Base-by-base conservation (phyloP, 2,329 filamentous ascomycete genomes). In the Trichoderma oligosporum region DNA sequence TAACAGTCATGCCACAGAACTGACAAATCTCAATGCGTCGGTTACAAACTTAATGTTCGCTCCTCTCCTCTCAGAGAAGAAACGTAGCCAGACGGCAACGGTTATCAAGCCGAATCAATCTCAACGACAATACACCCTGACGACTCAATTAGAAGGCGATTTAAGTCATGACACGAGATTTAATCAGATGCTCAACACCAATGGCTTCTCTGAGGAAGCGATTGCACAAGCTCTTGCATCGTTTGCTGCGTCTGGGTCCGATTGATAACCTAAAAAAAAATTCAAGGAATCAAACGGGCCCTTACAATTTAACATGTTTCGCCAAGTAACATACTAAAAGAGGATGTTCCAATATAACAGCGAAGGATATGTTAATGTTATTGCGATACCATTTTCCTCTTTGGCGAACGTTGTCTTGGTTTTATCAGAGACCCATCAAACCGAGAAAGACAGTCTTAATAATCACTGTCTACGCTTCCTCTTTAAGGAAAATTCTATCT, bases 21-120 rank as follows among this genome's bases (percentile, higher is more conserved):
- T 93, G 45, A 79, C 83, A 2, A 88, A 87, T 58, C 80, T 95
- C 57, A 91, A 91, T 54, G 88, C 90, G 3, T 85, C 91, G 16
- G 85, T 96, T 31, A 94, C 89, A 9, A 96, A 95, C 64, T 67
- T 97, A 22, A 69, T 79, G n/a, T 88, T 94, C 71, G 76, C 90
- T 25, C 80, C 84, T 8, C 84, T 89, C 75, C 59, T 78, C 78
- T 65, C 69, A 73, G 61, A 64, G 18, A 57, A 64, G 7, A 65
- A 66, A 61, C 65, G 68, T 61, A 80, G 78, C 16, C 79, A 82
- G 63, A 76, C 81, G 14, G 72, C 82, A 20, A 81, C 79, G 1
- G 80, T 97, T 22, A 79, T 93, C 60, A 97, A 96, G 75, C 93
- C 93, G n/a, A 85, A 84, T 61, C 80, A 87, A 60, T 84, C 80